Base-by-base conservation (phyloP, 2,329 filamentous ascomycete species). In the Xylariaceae sp. region DNA sequence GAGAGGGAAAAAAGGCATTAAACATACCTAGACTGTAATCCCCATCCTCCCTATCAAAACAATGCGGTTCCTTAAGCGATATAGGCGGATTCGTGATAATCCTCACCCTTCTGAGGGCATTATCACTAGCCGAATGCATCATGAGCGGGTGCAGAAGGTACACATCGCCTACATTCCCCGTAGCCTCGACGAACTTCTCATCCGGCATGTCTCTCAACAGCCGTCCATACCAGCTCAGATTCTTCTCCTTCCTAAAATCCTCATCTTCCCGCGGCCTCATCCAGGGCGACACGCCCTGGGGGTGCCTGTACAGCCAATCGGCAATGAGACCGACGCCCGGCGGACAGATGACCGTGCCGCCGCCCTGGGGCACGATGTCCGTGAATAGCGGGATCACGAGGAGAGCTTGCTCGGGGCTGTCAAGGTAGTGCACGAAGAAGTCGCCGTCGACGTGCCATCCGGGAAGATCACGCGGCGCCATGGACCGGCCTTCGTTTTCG, bases 361-460 rank as follows among this genome's bases (percentile, higher is more conserved):
- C 88, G 4, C 84, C 87, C 29, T 79, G 77, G 0, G 82, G 72
- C 7, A 75, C 73, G 48, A 90, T 83, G 67, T 90, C 86, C 0
- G 79, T 85, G 74, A 87, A 90, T 4, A 90, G 71, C 1, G 87
- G 87, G 36, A 88, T 89, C 11, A 90, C 85, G 1, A 90, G 77
- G 12, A 90, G 73, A 0, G 79, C 88, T 70, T 91, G 88, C 74
- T 91, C 88, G 0, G 84, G 84, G 17, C 83, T 87, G 68, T 90
- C 87, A 31, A 91, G 81, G 63, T 87, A 91, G 74, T 90, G 87
- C 4, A 87, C 79, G 69, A 90, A 90, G 71, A 89, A 90, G 64
- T 90, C 87, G 7, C 87, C 87, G 71, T 90, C 87, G 16, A 88
- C 85, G 71, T 90, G 87, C 87, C 87, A 90, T 19, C 77, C 77